Base-by-base conservation (phyloP, 208 protist species). In the Leptomonas seymouri region DNA sequence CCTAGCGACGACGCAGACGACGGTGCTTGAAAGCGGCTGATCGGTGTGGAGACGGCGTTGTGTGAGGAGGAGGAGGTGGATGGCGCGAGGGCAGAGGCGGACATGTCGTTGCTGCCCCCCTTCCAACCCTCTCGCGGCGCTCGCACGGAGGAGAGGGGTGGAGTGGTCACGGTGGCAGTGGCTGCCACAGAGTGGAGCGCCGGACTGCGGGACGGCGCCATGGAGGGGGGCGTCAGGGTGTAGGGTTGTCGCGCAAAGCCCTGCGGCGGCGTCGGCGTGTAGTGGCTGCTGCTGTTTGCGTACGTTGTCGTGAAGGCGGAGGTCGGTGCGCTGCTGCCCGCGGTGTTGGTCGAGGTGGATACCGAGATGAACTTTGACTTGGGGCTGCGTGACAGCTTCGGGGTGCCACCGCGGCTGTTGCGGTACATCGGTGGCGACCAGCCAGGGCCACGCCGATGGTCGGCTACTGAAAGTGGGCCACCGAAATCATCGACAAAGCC, bases 391-490 rank as follows among this genome's bases (percentile, higher is more conserved):
- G 55, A 56, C 39, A 45, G 61, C 62, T 69, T 54, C 46, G 70
- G 70, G 12, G 70, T 76, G 31, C 61, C 62, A 27, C 61, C 54
- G 9, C 53, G 70, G 14, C 62, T 76, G 46, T 76, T 76, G 56
- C 70, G 70, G 54, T 76, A 76, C 25, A 11, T 44, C 31, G 71
- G 64, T 30, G 71, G 71, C 11, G 64, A 67, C 62, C 64, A 71
- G 20, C 71, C 64, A 3, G 34, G 21, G 20, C 44, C 71, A 5
- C 23, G 9, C 46, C 5, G 7, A 11, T 48, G 28, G 3, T 59
- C 44, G 16, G 30, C 18, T 39, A 46, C 20, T n/a, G 58, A 6
- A 14, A 41, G 36, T 2, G 58, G 39, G 25, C 27, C n/a, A 3
- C 2, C 2, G 30, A 44, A 58, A 30, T 11, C 59, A 41, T 51